Base-by-base conservation (phyloP, 177 flowering plant species). In the Telopea speciosissima region DNA sequence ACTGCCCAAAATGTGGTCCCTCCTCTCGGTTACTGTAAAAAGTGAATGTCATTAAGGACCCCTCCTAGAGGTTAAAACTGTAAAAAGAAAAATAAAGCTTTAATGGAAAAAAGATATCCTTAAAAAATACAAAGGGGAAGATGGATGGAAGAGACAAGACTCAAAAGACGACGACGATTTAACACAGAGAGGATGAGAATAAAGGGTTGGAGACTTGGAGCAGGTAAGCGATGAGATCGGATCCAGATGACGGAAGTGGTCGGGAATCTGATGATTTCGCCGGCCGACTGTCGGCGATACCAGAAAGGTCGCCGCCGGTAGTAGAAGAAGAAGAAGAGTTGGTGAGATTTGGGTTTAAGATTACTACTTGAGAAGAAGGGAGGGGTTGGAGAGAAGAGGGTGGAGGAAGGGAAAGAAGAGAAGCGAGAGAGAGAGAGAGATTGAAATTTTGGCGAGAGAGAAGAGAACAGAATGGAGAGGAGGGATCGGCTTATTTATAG, bases 1-100 rank as follows among this genome's bases (percentile, higher is more conserved):
- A 36, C 40, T 8, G 40, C 40, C 40, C 9, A 8, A 36, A 28
- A 0, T 28, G 31, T 28, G 31, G 31, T 28, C 31, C 31, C n/a
- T n/a, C 31, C 31, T 28, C 31, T 28, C 31, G 31, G 31, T 28
- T 28, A 28, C 31, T 28, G 49, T 44, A 44, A 44, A 44, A 33
- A 4, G 28, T 71, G 64, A 68, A 49, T 63, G 14, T 33, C 8
- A 21, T 14, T 59, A 45, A 17, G 56, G 16, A 22, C 12, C 12
- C 16, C n/a, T n/a, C n/a, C n/a, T n/a, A n/a, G 31, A 44, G 72
- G 76, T 23, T 68, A 74, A 63, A 74, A 68, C 11, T 6, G 77
- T 74, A 66, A 69, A 64, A 8, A 1, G 0, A n/a, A n/a, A n/a
- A n/a, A n/a, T n/a, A n/a, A n/a, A 17, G 2, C 9, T 2, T 0